Conservation (phyloP, 2,329 filamentous ascomycete species). For the Venturia oleaginea region DNA sequence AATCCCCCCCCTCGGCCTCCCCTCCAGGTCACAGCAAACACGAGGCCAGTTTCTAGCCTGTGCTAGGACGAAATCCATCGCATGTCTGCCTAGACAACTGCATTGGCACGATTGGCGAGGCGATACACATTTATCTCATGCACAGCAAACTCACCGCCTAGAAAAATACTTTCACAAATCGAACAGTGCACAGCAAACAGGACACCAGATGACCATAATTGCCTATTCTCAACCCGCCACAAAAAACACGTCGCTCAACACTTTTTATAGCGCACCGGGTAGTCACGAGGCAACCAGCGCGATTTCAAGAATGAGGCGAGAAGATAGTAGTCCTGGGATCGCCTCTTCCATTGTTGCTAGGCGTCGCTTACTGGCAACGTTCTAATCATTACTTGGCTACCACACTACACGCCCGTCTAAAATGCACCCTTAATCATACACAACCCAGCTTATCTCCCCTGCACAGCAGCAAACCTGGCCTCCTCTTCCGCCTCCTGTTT, state of each 20-base stretch:
- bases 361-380: background rate
- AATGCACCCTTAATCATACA: background rate
- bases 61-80: too few species aligned
- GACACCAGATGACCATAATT: background rate
- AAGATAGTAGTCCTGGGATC: too few species aligned
- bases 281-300: background rate
- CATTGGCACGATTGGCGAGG: too few species aligned
- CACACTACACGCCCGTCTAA: conserved; percentile 1
- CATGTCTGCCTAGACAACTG: too few species aligned
- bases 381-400: background rate
- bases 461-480: conserved; percentile 1
- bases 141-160: background rate
- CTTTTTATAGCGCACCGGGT: background rate
- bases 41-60: too few species aligned
- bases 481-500: conserved; percentile 20
- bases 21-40: too few species aligned
- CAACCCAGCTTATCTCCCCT: background rate
- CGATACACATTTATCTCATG: too few species aligned
- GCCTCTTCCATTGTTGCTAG: too few species aligned
- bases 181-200: background rate
- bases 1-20: too few species aligned
- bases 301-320: background rate
- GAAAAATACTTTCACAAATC: background rate
- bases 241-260: background rate
- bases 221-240: background rate